These are phyloP conservation scores for Entonaema liquescens DNA, from an alignment of 495 filamentous ascomycete species.

Conservation along the genomic window DNA sequence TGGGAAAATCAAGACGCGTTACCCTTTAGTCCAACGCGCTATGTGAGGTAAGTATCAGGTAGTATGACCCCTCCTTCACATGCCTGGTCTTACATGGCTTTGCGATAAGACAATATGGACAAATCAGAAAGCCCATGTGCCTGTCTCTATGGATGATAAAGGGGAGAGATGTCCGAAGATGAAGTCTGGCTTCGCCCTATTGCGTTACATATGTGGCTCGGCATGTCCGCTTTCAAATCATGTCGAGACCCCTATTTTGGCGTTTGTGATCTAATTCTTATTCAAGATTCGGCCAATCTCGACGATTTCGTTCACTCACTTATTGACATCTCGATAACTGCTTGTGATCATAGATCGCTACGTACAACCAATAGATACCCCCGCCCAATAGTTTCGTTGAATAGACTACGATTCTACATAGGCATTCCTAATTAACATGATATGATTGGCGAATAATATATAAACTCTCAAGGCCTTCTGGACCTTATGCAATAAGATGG, in stretches of 20 bases:
- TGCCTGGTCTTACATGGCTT: slow-evolving; percentile 21
- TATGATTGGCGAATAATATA: background rate
- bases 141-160: slow-evolving; percentile 31
- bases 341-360: background rate
- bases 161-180: background rate
- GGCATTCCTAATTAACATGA: background rate
- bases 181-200: slow-evolving; percentile 1
- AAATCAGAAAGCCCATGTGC: slow-evolving; percentile 42
- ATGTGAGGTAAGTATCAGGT: too few species aligned
- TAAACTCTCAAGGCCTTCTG: background rate
- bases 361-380: background rate
- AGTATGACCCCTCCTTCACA: slow-evolving; percentile 26
- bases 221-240: slow-evolving; percentile 25
- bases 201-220: slow-evolving; percentile 6
- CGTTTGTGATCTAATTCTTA: background rate
- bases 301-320: too few species aligned
- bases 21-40: slow-evolving; percentile 19
- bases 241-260: background rate
- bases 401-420: background rate
- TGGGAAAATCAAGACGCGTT: slow-evolving; percentile 36
- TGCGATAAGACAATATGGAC: slow-evolving; percentile 37
- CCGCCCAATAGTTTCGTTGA: background rate
- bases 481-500: background rate
- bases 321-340: background rate
- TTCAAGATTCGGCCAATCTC: too few species aligned